phyloP scores from a whole-genome alignment of 2,329 filamentous ascomycete species.

The Thermothelomyces thermophilus region DNA sequence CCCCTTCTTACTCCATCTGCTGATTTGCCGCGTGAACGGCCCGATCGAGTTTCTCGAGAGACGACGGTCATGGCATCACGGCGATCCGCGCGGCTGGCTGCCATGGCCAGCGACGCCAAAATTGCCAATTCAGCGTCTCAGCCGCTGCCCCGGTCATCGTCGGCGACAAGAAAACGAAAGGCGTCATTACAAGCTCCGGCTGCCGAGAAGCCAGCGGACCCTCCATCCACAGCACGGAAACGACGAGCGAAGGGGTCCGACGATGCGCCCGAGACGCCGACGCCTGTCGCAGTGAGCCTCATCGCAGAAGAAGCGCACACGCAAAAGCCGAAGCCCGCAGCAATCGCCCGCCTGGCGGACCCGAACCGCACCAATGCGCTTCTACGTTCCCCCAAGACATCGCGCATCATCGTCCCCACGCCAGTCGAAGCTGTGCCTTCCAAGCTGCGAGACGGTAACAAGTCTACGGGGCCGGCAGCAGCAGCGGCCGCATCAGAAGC shows the following conservation, averaged over 20 bases:
- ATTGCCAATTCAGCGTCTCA: slow-evolving; percentile 11
- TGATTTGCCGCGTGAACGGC: too few species aligned
- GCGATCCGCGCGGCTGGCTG: slow-evolving; percentile 36
- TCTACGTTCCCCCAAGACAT: slow-evolving; percentile 65
- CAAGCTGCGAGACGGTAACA: slow-evolving; percentile 31
- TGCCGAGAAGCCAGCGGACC: neutral
- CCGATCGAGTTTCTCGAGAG: too few species aligned
- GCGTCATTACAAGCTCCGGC: slow-evolving; percentile 13
- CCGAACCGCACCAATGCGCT: slow-evolving; percentile 62
- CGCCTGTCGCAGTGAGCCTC: slow-evolving; percentile 38
- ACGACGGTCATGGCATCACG: slow-evolving; percentile 27
- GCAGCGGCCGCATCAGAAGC: neutral
- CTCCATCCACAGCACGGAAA: slow-evolving; percentile 22
- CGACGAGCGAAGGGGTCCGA: slow-evolving; percentile 27
- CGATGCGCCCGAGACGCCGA: slow-evolving; percentile 40
- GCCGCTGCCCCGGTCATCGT: slow-evolving; percentile 12
- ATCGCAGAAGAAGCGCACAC: slow-evolving; percentile 30
- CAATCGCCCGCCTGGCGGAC: slow-evolving; percentile 51
- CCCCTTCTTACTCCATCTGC: neutral
- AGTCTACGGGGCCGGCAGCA: neutral
- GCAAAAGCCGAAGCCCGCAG: slow-evolving; percentile 36
- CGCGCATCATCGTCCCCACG: slow-evolving; percentile 43
- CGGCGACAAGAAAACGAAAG: slow-evolving; percentile 28
- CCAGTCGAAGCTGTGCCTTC: slow-evolving; percentile 35
- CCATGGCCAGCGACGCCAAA: slow-evolving; percentile 19